Conservation (phyloP, 176 grass and related monocot genomes). For the Alopecurus myosuroides region DNA sequence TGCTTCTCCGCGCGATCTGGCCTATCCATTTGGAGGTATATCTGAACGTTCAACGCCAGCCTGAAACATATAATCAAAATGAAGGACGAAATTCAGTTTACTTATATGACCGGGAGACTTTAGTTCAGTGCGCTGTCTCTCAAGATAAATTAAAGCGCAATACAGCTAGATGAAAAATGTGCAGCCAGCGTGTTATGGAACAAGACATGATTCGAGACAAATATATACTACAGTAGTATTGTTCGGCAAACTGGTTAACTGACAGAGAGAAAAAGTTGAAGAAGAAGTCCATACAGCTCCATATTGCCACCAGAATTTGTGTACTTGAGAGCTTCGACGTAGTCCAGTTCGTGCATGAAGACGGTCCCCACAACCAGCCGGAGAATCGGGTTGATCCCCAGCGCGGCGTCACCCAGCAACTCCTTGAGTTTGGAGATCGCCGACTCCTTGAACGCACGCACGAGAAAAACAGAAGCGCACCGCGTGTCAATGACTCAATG, state of each 20-base stretch:
- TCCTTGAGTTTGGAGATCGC: conserved; percentile 49
- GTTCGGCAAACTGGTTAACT: not conserved
- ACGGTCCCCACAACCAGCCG: conserved; percentile 50
- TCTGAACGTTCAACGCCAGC: conserved; percentile 66
- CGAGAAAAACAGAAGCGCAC: not conserved
- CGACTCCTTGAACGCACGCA: conserved; percentile 29
- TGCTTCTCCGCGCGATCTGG: conserved; percentile 76
- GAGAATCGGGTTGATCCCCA: conserved; percentile 49
- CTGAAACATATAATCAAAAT: conserved; percentile 29
- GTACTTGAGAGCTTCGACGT: conserved; percentile 61
- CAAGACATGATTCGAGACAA: not conserved
- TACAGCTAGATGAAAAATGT: not conserved
- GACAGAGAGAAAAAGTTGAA: not conserved
- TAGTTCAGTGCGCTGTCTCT: not conserved
- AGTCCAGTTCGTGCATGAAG: conserved; percentile 62
- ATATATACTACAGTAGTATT: not conserved
- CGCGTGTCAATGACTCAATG: too few species aligned
- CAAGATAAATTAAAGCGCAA: not conserved
- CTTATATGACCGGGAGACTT: too few species aligned
- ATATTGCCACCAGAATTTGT: conserved; percentile 60
- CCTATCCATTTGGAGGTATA: conserved; percentile 71
- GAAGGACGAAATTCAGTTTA: too few species aligned
- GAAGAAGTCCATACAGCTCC: conserved; percentile 46
- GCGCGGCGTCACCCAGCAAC: conserved; percentile 45
- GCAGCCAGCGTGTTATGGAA: not conserved